Base-by-base conservation (phyloP, 208 protist species). In the Acanthamoeba castellanii region DNA sequence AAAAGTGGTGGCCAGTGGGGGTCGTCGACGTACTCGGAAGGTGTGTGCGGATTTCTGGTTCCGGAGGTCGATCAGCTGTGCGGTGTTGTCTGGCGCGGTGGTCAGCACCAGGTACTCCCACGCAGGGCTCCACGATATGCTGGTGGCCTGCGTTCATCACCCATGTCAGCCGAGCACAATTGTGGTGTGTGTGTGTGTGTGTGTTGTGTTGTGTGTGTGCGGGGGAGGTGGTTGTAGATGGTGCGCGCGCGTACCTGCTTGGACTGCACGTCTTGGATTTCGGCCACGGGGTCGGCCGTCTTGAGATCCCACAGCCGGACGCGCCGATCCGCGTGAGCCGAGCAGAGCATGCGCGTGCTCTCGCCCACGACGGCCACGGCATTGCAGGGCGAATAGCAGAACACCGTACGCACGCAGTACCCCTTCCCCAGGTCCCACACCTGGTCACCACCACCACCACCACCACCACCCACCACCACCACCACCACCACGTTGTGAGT, bases 371-470 rank as follows among this genome's bases (percentile, higher is more conserved):
- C 18, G 20, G 22, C 57, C 42, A 93, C 55, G 88, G 34, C 88
- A 37, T 76, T 50, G 47, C 88, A 93, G 2, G 61, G 55, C 32
- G 55, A 78, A 52, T 81, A 93, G 34, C 88, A 81, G 42, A 93
- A 93, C 37, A 93, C 50, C 14, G 88, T 93, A 25, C 88, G 57
- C 37, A 70, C 66, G 42, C 88, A 93, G 9, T 93, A 93, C 61
- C 88, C 88, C 50, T 93, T 93, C 3, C 18, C 42, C 34, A 93
- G n/a, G 47, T 93, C 88, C 88, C 88, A 93, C 50, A 93, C 50
- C 87, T 37, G 37, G 37, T 37, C 22, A 8, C n/a, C 27, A 11
- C 57, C 57, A 13, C 50, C 50, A 55, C 9, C 0, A 18, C 11
- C 22, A 8, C n/a, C 27, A 11, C 57, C 57, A 13, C 50, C 50